Percentiles rank a stretch among this genome's conserved stretches.
Conservation (phyloP, 139 green algal genomes). For the Chlorella sp. region DNA sequence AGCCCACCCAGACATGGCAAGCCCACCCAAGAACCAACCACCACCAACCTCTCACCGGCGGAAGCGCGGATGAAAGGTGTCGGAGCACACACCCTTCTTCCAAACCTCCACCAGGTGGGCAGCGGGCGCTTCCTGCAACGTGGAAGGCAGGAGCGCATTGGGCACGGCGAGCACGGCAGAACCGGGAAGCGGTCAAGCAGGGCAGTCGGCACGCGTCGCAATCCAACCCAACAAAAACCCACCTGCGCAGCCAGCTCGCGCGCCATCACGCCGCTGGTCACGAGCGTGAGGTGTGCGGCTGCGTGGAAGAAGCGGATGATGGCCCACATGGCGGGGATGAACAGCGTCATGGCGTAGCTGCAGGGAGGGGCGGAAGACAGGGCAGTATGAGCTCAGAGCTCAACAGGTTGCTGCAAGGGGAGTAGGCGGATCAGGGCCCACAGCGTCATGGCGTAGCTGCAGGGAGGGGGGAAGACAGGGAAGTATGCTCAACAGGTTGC, state of each 20-base stretch:
- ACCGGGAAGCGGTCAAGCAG: too few relatives aligned
- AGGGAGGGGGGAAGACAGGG: too few relatives aligned
- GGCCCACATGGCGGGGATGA: slow-evolving; percentile 91
- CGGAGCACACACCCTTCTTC: slow-evolving; percentile 66
- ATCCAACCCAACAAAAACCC: background rate
- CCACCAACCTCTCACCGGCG: background rate
- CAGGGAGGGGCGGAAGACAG: background rate
- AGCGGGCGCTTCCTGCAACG: slow-evolving; percentile 6
- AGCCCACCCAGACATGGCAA: too few relatives aligned
- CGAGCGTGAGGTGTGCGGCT: slow-evolving; percentile 77
- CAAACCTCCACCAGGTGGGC: slow-evolving; percentile 72
- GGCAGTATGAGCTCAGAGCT: background rate
- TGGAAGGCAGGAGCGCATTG: background rate
- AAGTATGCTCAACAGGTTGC: too few relatives aligned
- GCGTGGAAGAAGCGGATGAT: slow-evolving; percentile 88
- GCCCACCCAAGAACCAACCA: too few relatives aligned
- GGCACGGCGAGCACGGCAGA: too few relatives aligned
- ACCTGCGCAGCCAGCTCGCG: slow-evolving; percentile 23
- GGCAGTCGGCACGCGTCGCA: background rate
- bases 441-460: too few relatives aligned
- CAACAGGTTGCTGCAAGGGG: background rate
- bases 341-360: slow-evolving; percentile 76
- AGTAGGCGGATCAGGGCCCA: too few relatives aligned
- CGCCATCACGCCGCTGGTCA: slow-evolving; percentile 28
- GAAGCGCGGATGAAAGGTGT: slow-evolving; percentile 89